Conservation (phyloP, 2,329 filamentous ascomycete genomes). For the Taxawa tesnikishii region DNA sequence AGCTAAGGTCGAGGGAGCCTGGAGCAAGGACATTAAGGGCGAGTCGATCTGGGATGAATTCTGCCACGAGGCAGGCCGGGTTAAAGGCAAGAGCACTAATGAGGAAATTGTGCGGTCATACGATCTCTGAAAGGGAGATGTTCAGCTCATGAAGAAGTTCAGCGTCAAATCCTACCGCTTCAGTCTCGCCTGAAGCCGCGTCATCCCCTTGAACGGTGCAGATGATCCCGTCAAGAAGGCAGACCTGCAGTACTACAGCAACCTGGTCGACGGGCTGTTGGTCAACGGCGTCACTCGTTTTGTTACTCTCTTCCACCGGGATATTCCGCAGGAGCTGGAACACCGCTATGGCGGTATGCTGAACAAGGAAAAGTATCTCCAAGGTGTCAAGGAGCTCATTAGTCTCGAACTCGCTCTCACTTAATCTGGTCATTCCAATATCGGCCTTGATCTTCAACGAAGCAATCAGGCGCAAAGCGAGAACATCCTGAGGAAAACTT, state of each 20-base stretch:
- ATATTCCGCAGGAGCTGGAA: slow-evolving; percentile 24
- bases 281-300: slow-evolving; percentile 10
- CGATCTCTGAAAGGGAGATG: slow-evolving; percentile 35
- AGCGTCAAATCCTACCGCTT: too few relatives aligned
- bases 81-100: slow-evolving; percentile 20
- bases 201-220: slow-evolving; percentile 12
- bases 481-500: too few relatives aligned
- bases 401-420: too few relatives aligned
- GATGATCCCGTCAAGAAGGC: slow-evolving; percentile 12
- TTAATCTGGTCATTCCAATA: too few relatives aligned
- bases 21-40: slow-evolving; percentile 30
- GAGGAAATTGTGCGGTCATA: slow-evolving; percentile 40
- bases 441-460: too few relatives aligned
- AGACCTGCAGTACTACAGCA: slow-evolving; percentile 11
- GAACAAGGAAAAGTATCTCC: too few relatives aligned
- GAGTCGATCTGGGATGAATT: too few relatives aligned
- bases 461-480: too few relatives aligned
- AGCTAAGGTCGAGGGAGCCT: slow-evolving; percentile 32
- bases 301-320: slow-evolving; percentile 15
- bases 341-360: slow-evolving; percentile 24
- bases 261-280: slow-evolving; percentile 12
- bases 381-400: too few relatives aligned
- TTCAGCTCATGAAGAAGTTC: slow-evolving; percentile 11
- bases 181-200: slow-evolving; percentile 11
- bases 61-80: slow-evolving; percentile 15